A percentile compares a stretch with the other conserved stretches of the same genome.
phyloP scores from a whole-genome alignment of 108 stramenopile species.

The Cyclotella sp. region DNA sequence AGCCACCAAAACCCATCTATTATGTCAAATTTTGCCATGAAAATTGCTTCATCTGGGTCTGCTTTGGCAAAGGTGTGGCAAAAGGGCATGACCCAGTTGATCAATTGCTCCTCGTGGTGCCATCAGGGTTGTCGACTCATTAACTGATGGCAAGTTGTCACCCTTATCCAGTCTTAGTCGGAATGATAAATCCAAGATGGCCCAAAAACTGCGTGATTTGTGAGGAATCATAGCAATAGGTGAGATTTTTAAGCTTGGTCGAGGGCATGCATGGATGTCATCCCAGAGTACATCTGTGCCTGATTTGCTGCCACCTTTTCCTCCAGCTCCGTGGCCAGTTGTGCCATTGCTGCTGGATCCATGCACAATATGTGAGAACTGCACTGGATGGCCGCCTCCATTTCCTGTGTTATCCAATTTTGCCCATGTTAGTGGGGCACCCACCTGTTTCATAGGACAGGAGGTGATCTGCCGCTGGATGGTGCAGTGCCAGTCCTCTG shows the following conservation, averaged over 20 bases:
- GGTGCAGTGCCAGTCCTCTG: no score
- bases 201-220: background rate
- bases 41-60: background rate
- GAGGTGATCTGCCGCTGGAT: no score
- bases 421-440: no score
- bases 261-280: background rate
- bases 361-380: background rate
- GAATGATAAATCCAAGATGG: no score
- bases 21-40: conserved; percentile 12
- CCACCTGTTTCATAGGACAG: background rate
- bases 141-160: background rate
- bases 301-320: no score
- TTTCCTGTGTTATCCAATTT: background rate
- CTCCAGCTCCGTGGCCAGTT: no score
- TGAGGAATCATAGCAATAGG: conserved; percentile 8
- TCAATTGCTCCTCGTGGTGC: no score
- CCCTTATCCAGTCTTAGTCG: background rate
- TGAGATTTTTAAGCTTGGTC: no score
- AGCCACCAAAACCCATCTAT: no score
- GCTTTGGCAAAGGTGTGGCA: background rate
- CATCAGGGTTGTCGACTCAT: background rate
- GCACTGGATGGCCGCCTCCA: background rate
- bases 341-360: no score
- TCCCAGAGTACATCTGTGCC: background rate
- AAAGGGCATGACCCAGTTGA: background rate